Percentiles rank a stretch among this genome's conserved stretches.
These are phyloP conservation scores for Albifimbria verrucaria DNA, from an alignment of 2,329 filamentous ascomycete species.

Conservation along the genomic window DNA sequence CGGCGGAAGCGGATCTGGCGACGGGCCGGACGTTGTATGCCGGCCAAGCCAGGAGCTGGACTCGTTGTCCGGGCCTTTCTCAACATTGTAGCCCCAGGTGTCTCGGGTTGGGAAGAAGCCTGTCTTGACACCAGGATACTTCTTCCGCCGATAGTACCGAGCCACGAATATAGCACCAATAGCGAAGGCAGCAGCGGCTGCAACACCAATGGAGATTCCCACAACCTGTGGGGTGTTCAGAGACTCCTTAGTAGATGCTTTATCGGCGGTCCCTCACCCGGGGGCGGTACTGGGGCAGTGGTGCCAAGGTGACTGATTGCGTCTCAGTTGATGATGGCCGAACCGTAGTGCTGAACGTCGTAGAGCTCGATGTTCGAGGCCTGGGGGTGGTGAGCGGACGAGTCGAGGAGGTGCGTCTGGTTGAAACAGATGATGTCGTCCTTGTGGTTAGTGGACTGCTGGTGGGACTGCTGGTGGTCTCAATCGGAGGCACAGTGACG, in stretches of 20 bases:
- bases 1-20: conserved; percentile 2
- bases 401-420: neutral
- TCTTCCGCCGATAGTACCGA: conserved; percentile 37
- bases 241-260: neutral
- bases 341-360: neutral
- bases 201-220: conserved; percentile 55
- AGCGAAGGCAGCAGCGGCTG: conserved; percentile 45
- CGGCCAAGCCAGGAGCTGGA: conserved; percentile 23
- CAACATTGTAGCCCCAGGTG: conserved; percentile 31
- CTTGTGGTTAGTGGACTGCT: conserved; percentile 7
- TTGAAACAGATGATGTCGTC: neutral
- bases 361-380: neutral
- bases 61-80: conserved; percentile 18
- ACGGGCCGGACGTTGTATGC: conserved; percentile 11
- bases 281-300: neutral
- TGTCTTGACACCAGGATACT: conserved; percentile 32
- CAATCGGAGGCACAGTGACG: conserved; percentile 23
- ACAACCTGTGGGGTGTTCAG: conserved; percentile 46
- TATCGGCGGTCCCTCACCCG: conserved; percentile 10
- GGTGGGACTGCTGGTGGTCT: conserved; percentile 10
- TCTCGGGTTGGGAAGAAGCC: conserved; percentile 35
- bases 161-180: conserved; percentile 44
- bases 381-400: neutral
- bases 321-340: neutral
- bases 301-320: neutral